Evolutionary conservation across 1,284 basidiomycete species (phyloP), one percentile per base, ranked within the genome.

Genomic region (Pterula multifida): DNA sequence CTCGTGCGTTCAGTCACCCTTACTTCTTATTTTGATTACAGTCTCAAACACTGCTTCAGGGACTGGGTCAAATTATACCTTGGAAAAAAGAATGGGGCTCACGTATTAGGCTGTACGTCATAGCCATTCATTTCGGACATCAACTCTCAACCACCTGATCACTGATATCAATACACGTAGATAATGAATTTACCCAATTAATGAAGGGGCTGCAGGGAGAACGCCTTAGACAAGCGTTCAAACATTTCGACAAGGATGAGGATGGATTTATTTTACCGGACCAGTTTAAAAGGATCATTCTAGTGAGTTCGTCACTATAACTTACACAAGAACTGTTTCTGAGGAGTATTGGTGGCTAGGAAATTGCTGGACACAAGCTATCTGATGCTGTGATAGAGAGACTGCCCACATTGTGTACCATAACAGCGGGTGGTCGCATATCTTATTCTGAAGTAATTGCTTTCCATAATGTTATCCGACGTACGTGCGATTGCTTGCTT

Each of bases 121-220:
- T 50, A 13, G 13, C 49, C 55, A 36, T 25, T 28, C 36, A 45
- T 45, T 45, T 26, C 12, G 22, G 19, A n/a, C 45, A 25, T 42
- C 24, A 26, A 36, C n/a, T 35, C 21, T 28, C 42, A 49, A n/a
- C 52, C 42, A 39, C 15, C 49, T 51, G 47, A 47, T 49, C 47
- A 36, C 32, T 49, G 42, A 50, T 50, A 52, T 58, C 13, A 47
- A 45, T 21, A 36, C 50, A 55, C 46, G 52, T 51, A 92, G 89
- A 92, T 69, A 85, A 87, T 63, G 92, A 96, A 68, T 96, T 96
- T 68, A 95, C 91, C 28, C 90, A 91, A 68, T 70, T 97, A 55
- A 95, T 97, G 90, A 96, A 95, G 68, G 93, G 91, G 44, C 76
- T 96, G 54, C 93, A 95, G 70, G 93, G 92, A 60, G 93, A 97